Evolutionary conservation across 1,284 basidiomycete genomes (phyloP), one percentile per base, ranked within the genome.

Genomic region (Trichosporon sp.): DNA sequence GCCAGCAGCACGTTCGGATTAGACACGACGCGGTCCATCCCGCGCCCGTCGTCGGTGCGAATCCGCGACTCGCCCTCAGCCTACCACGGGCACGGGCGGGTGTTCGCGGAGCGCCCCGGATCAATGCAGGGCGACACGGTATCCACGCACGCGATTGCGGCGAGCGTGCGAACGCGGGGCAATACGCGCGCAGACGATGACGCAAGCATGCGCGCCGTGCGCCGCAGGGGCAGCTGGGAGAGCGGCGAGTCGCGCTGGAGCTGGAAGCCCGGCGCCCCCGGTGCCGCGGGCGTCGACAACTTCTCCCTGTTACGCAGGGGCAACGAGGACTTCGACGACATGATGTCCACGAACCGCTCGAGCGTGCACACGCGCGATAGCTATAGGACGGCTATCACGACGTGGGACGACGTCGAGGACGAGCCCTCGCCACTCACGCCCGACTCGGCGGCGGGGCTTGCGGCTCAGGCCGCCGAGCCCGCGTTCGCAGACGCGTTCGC

Each of bases 1-100:
- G 96, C 96, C 2, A 95, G 93, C 12, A 96, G 93, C 2, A 94
- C 93, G 1, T 96, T 92, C 81, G 94, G 89, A 0, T 85, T 90
- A 66, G 89, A 90, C 83, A 85, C 48, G 82, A 88, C 76, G 70
- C 68, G 63, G 31, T 56, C 68, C 37, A 61, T 67, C 61, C 68
- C 7, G 26, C 71, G 67, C 32, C 74, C 70, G 4, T 68, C 59
- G 26, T 73, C 71, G 8, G 32, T 73, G n/a, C 66, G 72, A 7
- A 46, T 71, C 54, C 71, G 74, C 6, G 71, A 75, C 26, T 65
- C 56, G 8, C 69, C 71, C 7, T 73, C 70, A 4, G 51, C 70
- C 4, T 70, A 70, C 54, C 68, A 66, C 54, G 65, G 48, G 21
- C 67, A 19, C 66, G 69, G 51, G 69, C 73, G 19, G 7, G 73